Base-by-base conservation (phyloP, 331 rosid genomes). In the Telfairia occidentalis region DNA sequence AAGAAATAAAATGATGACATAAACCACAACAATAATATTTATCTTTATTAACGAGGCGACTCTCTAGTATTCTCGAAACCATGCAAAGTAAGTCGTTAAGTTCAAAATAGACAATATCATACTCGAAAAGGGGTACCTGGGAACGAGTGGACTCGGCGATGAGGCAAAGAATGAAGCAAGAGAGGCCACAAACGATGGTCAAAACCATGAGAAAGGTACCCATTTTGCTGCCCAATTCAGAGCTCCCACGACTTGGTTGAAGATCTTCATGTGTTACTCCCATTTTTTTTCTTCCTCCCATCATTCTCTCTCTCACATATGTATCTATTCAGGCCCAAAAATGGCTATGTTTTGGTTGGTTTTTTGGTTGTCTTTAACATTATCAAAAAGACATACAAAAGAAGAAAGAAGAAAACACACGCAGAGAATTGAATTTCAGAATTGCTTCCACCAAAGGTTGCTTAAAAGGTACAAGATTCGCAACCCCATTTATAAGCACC, bases 221-320 rank as follows among this genome's bases (percentile, higher is more conserved):
- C 5, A 88, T 78, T 84, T 92, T 92, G 87, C 93, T 90, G 29
- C 88, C 84, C 79, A 92, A 82, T 28, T 87, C 84, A 16, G 87
- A 79, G 76, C 71, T 83, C 8, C 83, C 67, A 45, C 78, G 81
- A 49, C 89, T 84, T 19, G 96, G 97, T 61, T 82, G 83, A 70
- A 95, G 97, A 86, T 95, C 97, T 12, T 96, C 92, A 74, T 92
- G 97, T 28, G 97, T 92, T 6, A 95, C 84, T 24, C 90, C 97
- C 92, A 76, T 88, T 78, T 15, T 77, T 54, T 23, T 42, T 61
- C 2, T 61, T n/a, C 67, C 30, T 59, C 38, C 67, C 67, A n/a
- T n/a, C n/a, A n/a, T n/a, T n/a, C n/a, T n/a, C n/a, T n/a, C n/a
- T n/a, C n/a, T n/a, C n/a, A n/a, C n/a, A n/a, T n/a, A n/a, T n/a